phyloP scores from a whole-genome alignment of 2,329 filamentous ascomycete genomes.

The Penicillium sp. region DNA sequence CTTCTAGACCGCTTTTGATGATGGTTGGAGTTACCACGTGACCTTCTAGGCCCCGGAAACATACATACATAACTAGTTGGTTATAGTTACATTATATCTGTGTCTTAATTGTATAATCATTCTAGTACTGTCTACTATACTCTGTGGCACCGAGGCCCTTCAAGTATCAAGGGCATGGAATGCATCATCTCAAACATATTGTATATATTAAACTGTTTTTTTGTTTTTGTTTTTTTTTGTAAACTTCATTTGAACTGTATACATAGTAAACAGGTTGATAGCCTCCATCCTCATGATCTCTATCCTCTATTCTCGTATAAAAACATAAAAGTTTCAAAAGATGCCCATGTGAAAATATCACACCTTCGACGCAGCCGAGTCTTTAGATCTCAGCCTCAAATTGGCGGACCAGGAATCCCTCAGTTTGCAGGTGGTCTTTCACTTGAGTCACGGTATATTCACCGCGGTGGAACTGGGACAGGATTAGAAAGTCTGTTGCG shows the following conservation, averaged over 20 bases:
- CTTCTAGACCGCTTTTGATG: slow-evolving; percentile 13
- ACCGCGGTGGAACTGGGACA: slow-evolving; percentile 73
- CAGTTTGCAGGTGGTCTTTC: slow-evolving; percentile 73
- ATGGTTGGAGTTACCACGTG: not conserved
- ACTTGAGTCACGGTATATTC: slow-evolving; percentile 95
- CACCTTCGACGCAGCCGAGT: not conserved
- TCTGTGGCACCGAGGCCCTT: not conserved
- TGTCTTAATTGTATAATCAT: not conserved
- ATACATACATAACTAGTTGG: too few species aligned
- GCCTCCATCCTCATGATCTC: not conserved
- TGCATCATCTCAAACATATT: not conserved
- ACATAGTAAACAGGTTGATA: not conserved
- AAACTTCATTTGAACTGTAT: not conserved
- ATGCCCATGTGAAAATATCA: not conserved
- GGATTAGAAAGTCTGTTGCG: slow-evolving; percentile 13
- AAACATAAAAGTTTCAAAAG: not conserved
- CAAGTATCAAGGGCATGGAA: not conserved
- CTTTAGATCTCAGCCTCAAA: slow-evolving; percentile 57
- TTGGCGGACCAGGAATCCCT: slow-evolving; percentile 74
- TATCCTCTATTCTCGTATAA: slow-evolving; percentile 2
- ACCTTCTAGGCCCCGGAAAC: not conserved
- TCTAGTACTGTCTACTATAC: not conserved
- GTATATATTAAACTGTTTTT: not conserved
- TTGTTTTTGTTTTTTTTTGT: too few species aligned
- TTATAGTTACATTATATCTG: not conserved